phyloP scores from a whole-genome alignment of 768 basidiomycete species.

The Amanita pseudoporphyria region DNA sequence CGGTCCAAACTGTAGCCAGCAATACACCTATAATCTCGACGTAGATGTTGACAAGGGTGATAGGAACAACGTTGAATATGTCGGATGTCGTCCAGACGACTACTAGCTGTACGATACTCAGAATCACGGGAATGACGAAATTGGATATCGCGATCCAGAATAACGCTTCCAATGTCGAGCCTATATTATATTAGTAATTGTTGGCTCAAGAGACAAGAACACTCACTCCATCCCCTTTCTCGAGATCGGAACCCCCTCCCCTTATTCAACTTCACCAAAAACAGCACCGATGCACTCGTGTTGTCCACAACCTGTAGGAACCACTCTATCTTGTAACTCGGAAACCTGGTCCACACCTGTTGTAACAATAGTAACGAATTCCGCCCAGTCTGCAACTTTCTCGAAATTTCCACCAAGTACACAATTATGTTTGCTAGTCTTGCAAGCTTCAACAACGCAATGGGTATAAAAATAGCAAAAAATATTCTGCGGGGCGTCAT shows the following conservation, averaged over 20 bases:
- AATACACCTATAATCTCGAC: slow-evolving; percentile 21
- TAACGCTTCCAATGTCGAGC: slow-evolving; percentile 10
- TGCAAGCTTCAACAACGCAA: slow-evolving; percentile 12
- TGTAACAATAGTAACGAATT: background rate
- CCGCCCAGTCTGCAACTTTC: background rate
- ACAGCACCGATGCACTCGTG: slow-evolving; percentile 12
- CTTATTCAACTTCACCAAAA: slow-evolving; percentile 12
- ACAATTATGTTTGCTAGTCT: slow-evolving; percentile 11
- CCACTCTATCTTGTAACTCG: slow-evolving; percentile 13
- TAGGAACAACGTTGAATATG: slow-evolving; percentile 13
- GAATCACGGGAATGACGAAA: slow-evolving; percentile 20
- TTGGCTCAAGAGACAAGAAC: background rate
- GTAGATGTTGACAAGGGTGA: slow-evolving; percentile 14
- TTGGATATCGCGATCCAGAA: slow-evolving; percentile 21
- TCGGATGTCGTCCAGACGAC: slow-evolving; percentile 5
- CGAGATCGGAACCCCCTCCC: background rate
- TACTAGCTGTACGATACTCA: slow-evolving; percentile 16
- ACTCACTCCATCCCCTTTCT: background rate
- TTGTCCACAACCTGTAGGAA: slow-evolving; percentile 14
- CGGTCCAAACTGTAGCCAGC: slow-evolving; percentile 18
- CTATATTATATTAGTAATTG: slow-evolving; percentile 4
- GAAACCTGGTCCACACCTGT: background rate
- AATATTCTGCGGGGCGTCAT: slow-evolving; percentile 5
- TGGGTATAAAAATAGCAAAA: slow-evolving; percentile 12
- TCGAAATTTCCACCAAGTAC: slow-evolving; percentile 9